These are phyloP conservation scores for Phytophthora pinifolia DNA, from an alignment of 352 stramenopile genomes.

Conservation along the genomic window DNA sequence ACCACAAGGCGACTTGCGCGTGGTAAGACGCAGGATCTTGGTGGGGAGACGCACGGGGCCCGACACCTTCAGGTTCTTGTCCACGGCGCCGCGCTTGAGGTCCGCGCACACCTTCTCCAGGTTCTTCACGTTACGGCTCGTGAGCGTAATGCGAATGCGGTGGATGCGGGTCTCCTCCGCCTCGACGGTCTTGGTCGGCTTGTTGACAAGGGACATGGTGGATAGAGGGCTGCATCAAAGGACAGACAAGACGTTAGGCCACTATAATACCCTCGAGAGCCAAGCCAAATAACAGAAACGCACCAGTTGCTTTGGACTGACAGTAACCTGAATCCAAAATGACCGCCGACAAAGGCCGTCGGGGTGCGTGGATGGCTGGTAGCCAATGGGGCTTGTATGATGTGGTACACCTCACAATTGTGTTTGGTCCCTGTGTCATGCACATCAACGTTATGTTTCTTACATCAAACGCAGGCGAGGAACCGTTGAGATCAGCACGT, in stretches of 20 bases:
- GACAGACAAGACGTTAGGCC: conserved; percentile 17
- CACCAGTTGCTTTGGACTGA: conserved; percentile 83
- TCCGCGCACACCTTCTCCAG: conserved; percentile 99
- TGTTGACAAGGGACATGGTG: conserved; percentile 88
- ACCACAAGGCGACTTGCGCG: conserved; percentile 98
- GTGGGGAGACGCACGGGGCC: conserved; percentile 98
- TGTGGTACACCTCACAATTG: no score
- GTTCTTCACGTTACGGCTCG: conserved; percentile 99
- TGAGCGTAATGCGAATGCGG: conserved; percentile 99
- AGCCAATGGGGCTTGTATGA: conserved; percentile 9
- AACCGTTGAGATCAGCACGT: background rate
- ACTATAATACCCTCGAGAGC: background rate
- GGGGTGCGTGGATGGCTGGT: conserved; percentile 32
- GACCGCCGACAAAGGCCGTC: conserved; percentile 1
- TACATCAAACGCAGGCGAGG: conserved; percentile 5
- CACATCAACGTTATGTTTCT: conserved; percentile 2
- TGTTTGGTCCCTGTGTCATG: no score
- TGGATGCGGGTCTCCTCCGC: conserved; percentile 89
- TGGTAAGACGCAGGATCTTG: conserved; percentile 98
- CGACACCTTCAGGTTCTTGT: conserved; percentile 98
- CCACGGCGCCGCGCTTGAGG: conserved; percentile 97
- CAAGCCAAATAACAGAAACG: conserved; percentile 19
- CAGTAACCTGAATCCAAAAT: conserved; percentile 93
- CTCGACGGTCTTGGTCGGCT: conserved; percentile 81
- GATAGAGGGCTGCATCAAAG: conserved; percentile 73